phyloP scores from a whole-genome alignment of 345 rosid species.

The Syzygium oleosum region DNA sequence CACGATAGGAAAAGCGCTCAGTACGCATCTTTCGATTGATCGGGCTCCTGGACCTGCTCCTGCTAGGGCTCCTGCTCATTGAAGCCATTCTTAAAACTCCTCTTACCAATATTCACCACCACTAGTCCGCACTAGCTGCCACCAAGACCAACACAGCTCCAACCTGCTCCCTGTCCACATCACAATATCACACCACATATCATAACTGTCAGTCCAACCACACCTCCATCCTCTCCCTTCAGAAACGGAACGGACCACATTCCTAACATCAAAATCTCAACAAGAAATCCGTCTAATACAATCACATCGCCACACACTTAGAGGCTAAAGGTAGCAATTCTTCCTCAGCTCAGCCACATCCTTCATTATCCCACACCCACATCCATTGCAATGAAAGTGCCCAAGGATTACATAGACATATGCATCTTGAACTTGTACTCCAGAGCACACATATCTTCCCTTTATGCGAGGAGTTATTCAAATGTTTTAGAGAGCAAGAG shows the following conservation, averaged over 20 bases:
- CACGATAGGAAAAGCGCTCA: slow-evolving; percentile 71
- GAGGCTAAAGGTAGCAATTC: neutral
- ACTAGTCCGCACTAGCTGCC: slow-evolving; percentile 29
- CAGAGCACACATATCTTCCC: neutral
- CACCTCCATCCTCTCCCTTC: slow-evolving; percentile 34
- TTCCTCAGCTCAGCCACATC: neutral
- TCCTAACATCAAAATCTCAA: slow-evolving; percentile 26
- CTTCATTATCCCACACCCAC: neutral
- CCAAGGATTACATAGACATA: neutral
- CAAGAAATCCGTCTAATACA: slow-evolving; percentile 12
- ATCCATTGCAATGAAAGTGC: neutral
- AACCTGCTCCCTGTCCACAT: slow-evolving; percentile 69
- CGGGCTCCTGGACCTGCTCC: slow-evolving; percentile 81
- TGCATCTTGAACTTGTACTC: neutral
- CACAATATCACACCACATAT: slow-evolving; percentile 58
- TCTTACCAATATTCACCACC: slow-evolving; percentile 34
- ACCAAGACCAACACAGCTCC: slow-evolving; percentile 34
- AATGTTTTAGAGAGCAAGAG: neutral
- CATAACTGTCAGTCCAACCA: slow-evolving; percentile 47
- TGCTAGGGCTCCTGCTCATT: slow-evolving; percentile 63
- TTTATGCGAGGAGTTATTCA: neutral
- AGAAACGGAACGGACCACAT: slow-evolving; percentile 30
- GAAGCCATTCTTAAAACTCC: slow-evolving; percentile 52
- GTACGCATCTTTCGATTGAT: slow-evolving; percentile 84
- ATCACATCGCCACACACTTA: neutral